phyloP scores from a whole-genome alignment of 768 basidiomycete species.

The Tricholoma matsutake region DNA sequence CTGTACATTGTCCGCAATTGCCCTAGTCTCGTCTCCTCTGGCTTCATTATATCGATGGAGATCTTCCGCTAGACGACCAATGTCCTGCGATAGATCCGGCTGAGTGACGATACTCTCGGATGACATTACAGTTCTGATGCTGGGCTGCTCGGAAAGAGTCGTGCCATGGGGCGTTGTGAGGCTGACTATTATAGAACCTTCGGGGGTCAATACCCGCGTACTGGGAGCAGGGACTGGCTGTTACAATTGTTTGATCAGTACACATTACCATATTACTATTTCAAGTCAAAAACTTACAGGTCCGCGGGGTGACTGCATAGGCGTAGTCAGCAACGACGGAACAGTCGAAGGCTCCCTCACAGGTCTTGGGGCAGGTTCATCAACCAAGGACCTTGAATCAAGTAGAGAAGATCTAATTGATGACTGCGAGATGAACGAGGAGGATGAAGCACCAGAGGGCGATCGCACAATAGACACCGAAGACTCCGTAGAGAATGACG shows the following conservation, averaged over 20 bases:
- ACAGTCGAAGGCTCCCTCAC: constrained; percentile 44
- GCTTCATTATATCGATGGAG: constrained; percentile 51
- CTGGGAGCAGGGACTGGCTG: constrained; percentile 21
- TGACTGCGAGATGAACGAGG: constrained; percentile 43
- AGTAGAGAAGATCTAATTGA: constrained; percentile 40
- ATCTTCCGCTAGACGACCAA: constrained; percentile 53
- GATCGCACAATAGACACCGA: constrained; percentile 11
- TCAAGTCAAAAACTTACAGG: constrained; percentile 13
- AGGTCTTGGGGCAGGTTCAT: constrained; percentile 22
- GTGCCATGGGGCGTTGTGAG: constrained; percentile 40
- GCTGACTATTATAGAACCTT: constrained; percentile 35
- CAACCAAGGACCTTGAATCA: constrained; percentile 31
- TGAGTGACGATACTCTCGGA: constrained; percentile 45
- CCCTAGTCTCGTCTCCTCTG: constrained; percentile 61
- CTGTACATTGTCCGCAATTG: constrained; percentile 63
- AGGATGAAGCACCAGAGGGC: constrained; percentile 30
- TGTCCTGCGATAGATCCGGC: constrained; percentile 47
- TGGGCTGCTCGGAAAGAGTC: constrained; percentile 32
- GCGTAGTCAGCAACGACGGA: constrained; percentile 55
- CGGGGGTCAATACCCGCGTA: constrained; percentile 32
- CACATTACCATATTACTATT: neutral
- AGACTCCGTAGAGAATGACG: constrained; percentile 9
- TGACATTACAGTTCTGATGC: constrained; percentile 26
- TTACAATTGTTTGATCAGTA: neutral
- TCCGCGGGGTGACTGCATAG: constrained; percentile 14